Base-by-base conservation (phyloP, 2,329 filamentous ascomycete genomes). In the Ophiostoma pallidulum region DNA sequence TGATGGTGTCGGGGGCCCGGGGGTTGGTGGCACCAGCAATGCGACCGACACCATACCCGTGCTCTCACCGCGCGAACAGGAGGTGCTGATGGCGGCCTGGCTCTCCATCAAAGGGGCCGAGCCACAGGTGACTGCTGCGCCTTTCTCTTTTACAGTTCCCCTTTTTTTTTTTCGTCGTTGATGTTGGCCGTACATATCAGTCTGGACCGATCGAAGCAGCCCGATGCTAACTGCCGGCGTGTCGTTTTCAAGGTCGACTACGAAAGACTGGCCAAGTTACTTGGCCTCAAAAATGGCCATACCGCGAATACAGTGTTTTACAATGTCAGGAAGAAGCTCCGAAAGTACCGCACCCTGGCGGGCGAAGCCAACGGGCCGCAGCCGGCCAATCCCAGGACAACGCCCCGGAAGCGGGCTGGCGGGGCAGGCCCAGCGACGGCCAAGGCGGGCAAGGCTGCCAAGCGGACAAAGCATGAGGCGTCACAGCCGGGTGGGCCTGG, bases 21-120 rank as follows among this genome's bases (percentile, higher is more conserved):
- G n/a, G n/a, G n/a, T n/a, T n/a, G n/a, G n/a, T n/a, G n/a, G n/a
- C n/a, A n/a, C n/a, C n/a, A n/a, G n/a, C n/a, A n/a, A n/a, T n/a
- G 24, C 24, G 24, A 28, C 24, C 10, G 24, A 10, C 4, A 14
- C 24, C 12, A 54, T 47, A 22, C 44, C 38, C 3, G 18, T 5
- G 6, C 35, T 53, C 2, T 39, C 44, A 13, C 10, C 26, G 10
- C 48, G 53, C 2, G 53, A 53, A n/a, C 51, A 53, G 16, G 47
- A 54, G 19, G 28, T 51, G 20, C 47, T 54, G 4, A 47, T 54
- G 49, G 51, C 49, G 5, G 49, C 49, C 0, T 54, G 49, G 53
- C 19, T 51, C 0, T 53, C 38, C 6, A 53, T 54, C 44, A 54
- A 51, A 10, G 51, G 53, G 2, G 8, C 46, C 2, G 53, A 54